These are phyloP conservation scores for Pyrenopolyporus hunteri DNA, from an alignment of 495 filamentous ascomycete species.

Conservation along the genomic window DNA sequence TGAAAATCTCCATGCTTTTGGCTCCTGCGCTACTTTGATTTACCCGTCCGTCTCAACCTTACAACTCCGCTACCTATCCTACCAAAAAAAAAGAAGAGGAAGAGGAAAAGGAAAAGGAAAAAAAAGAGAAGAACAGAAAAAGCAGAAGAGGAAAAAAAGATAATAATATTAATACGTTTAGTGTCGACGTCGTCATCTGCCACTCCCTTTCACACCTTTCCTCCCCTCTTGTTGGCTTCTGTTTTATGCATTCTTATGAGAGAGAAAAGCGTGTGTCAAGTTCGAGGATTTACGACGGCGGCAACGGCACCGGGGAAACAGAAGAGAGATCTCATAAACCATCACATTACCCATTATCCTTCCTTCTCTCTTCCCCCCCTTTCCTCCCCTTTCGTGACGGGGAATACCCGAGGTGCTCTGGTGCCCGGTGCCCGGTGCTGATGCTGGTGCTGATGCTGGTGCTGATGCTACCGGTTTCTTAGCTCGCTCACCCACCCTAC, in stretches of 20 bases:
- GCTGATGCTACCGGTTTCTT: not conserved
- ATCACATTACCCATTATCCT: not conserved
- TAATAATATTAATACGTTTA: constrained; percentile 10
- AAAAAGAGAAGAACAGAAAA: constrained; percentile 4
- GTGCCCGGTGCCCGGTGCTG: not conserved
- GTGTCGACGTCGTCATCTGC: constrained; percentile 19
- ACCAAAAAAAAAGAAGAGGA: not conserved
- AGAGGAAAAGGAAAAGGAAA: not conserved
- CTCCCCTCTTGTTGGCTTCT: not conserved
- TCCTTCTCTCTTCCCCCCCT: no score
- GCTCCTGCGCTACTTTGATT: constrained; percentile 34
- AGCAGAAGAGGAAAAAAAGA: not conserved
- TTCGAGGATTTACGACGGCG: constrained; percentile 12
- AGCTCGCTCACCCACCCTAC: constrained; percentile 13
- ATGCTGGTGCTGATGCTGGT: not conserved
- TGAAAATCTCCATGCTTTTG: constrained; percentile 5
- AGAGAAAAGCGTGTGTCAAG: constrained; percentile 17
- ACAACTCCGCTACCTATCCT: constrained; percentile 7
- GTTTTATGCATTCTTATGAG: constrained; percentile 12
- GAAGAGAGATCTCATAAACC: constrained; percentile 1
- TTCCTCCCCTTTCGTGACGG: constrained; percentile 3
- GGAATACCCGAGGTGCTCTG: constrained; percentile 16
- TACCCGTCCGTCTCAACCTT: constrained; percentile 30
- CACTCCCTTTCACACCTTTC: constrained; percentile 3
- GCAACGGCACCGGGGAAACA: constrained; percentile 6